Conservation (phyloP, 2,329 filamentous ascomycete genomes). For the Colletotrichum limetticola region DNA sequence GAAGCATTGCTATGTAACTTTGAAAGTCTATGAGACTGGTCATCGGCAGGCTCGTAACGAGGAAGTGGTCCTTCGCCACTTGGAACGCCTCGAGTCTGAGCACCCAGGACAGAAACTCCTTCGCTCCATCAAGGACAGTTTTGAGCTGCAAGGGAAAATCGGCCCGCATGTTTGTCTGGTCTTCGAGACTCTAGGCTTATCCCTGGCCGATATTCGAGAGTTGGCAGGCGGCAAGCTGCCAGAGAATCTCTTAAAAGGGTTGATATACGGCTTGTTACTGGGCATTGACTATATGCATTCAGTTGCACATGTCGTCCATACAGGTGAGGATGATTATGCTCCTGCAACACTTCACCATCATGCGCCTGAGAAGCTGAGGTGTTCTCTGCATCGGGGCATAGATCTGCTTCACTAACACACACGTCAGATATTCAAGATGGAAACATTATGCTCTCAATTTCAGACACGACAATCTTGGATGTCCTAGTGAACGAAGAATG, state of each 20-base stretch:
- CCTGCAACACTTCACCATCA: background rate
- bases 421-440: constrained; percentile 38
- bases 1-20: constrained; percentile 22
- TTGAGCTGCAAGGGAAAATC: constrained; percentile 5
- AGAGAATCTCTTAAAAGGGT: constrained; percentile 16
- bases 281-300: constrained; percentile 30
- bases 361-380: too few relatives aligned
- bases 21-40: constrained; percentile 25
- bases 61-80: background rate
- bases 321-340: constrained; percentile 11
- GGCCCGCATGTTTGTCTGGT: constrained; percentile 25
- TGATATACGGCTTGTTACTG: constrained; percentile 20
- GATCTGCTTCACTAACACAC: background rate
- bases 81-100: constrained; percentile 2
- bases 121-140: constrained; percentile 7
- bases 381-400: too few relatives aligned
- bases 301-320: constrained; percentile 22
- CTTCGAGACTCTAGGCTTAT: constrained; percentile 25
- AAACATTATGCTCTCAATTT: constrained; percentile 39
- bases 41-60: constrained; percentile 27
- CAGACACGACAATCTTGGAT: constrained; percentile 31
- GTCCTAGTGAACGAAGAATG: constrained; percentile 33
- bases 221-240: constrained; percentile 30
- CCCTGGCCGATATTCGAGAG: constrained; percentile 29
- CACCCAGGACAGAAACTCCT: constrained; percentile 24